Evolutionary conservation across 306 rosid genomes (phyloP).

Genomic region (Cercis canadensis): DNA sequence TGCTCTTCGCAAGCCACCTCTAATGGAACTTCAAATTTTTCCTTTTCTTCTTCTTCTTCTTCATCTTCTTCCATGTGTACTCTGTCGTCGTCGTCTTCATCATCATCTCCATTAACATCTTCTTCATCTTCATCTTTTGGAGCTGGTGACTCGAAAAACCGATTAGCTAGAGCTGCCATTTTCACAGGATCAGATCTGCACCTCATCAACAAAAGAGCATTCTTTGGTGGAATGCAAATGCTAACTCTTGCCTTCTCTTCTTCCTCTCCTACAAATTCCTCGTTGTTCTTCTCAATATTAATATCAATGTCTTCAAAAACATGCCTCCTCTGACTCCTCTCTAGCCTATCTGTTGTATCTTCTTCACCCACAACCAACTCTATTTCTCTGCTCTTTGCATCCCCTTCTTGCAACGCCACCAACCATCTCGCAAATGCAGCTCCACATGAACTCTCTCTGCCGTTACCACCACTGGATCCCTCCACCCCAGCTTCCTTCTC

Average conservation of each 20-base stretch:
- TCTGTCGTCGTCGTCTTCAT: slow-evolving; percentile 22
- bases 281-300: slow-evolving; percentile 44
- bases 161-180: slow-evolving; percentile 87
- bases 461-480: slow-evolving; percentile 29
- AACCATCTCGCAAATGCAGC: slow-evolving; percentile 80
- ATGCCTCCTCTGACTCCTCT: slow-evolving; percentile 66
- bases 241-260: slow-evolving; percentile 68
- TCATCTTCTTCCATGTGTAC: slow-evolving; percentile 6
- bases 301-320: slow-evolving; percentile 77
- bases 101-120: slow-evolving; percentile 21
- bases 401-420: slow-evolving; percentile 78
- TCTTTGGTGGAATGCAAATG: slow-evolving; percentile 84
- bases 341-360: slow-evolving; percentile 21
- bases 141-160: slow-evolving; percentile 80
- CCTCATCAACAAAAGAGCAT: slow-evolving; percentile 92
- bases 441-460: slow-evolving; percentile 67
- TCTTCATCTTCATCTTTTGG: slow-evolving; percentile 36
- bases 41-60: neutral
- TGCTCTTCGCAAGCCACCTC: slow-evolving; percentile 18
- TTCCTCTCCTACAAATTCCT: slow-evolving; percentile 24
- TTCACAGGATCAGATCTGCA: slow-evolving; percentile 99
- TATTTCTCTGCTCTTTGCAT: slow-evolving; percentile 64
- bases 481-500: slow-evolving; percentile 38
- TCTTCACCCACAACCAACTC: slow-evolving; percentile 67
- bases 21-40: slow-evolving; percentile 22